Base-by-base conservation (phyloP, 345 rosid genomes). In the sweet orange (Citrus sinensis) region DNA sequence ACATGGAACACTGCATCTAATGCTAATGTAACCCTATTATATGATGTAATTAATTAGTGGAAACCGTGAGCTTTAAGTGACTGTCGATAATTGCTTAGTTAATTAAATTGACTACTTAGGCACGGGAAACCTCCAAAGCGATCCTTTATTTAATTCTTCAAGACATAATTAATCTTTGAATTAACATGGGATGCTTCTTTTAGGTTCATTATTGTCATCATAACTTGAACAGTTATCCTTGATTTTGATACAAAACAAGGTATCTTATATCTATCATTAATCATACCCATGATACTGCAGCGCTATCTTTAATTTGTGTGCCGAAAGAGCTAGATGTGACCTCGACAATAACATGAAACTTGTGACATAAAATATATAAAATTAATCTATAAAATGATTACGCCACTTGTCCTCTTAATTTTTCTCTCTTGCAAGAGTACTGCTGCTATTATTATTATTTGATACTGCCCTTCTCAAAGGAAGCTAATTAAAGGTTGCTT, bases 211-310 rank as follows among this genome's bases (percentile, higher is more conserved):
- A 14, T 69, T 19, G 7, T 69, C 55, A 69, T 37, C 29, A 67
- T 67, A 1, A 1, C 16, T 9, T 59, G 62, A 65, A 42, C 27
- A 46, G 4, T 70, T 27, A 13, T 22, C 27, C 32, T 70, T 70
- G 56, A 42, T 66, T 70, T 70, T 70, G 59, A 70, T 13, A 70
- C 54, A 67, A 67, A 39, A n/a, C 30, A 67, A 39, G 71, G 70
- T 20, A 20, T 63, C 67, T 27, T 30, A 32, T 32, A 32, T 70
- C 73, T 2, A 46, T 42, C 73, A 70, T 42, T 55, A 55, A 46
- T 22, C 16, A 22, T 46, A n/a, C 24, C 13, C 29, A 49, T 46
- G 27, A 69, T 22, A 68, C 4, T 8, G 22, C 22, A 70, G 58
- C 73, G 49, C 58, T 17, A 46, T 67, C 71, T 67, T 67, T 10